Conservation (phyloP, 1,139 yeast genomes). For the Pneumocystis jirovecii region DNA sequence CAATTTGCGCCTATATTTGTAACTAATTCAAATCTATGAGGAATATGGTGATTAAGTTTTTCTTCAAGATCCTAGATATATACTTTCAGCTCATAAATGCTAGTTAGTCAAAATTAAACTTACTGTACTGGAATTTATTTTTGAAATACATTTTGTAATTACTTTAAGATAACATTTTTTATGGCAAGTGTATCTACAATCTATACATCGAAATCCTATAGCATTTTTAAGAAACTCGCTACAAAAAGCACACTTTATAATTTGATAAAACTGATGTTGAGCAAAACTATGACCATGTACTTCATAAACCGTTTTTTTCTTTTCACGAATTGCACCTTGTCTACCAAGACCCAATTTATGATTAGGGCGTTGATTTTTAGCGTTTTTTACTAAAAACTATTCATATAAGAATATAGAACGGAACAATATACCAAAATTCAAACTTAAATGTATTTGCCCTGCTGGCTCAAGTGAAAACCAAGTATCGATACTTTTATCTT, state of each 20-base stretch:
- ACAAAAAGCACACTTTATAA: constrained; percentile 94
- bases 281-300: constrained; percentile 96
- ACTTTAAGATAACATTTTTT: constrained; percentile 87
- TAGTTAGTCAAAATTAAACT: not conserved
- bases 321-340: constrained; percentile 93
- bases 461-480: constrained; percentile 92
- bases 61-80: constrained; percentile 49
- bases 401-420: not conserved
- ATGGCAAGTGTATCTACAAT: constrained; percentile 86
- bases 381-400: constrained; percentile 37
- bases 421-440: constrained; percentile 37
- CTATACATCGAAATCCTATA: constrained; percentile 92
- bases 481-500: constrained; percentile 37
- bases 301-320: constrained; percentile 87
- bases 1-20: constrained; percentile 92
- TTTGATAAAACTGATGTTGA: constrained; percentile 85
- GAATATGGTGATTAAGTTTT: constrained; percentile 86
- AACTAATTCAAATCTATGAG: constrained; percentile 84
- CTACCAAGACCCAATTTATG: constrained; percentile 72
- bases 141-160: constrained; percentile 88
- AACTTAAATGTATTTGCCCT: constrained; percentile 66
- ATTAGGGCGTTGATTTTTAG: constrained; percentile 30
- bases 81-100: not conserved
- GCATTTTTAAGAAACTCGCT: constrained; percentile 79
- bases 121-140: constrained; percentile 57